Conservation (phyloP, 179 eudicot species). For the Beta corolliflora region DNA sequence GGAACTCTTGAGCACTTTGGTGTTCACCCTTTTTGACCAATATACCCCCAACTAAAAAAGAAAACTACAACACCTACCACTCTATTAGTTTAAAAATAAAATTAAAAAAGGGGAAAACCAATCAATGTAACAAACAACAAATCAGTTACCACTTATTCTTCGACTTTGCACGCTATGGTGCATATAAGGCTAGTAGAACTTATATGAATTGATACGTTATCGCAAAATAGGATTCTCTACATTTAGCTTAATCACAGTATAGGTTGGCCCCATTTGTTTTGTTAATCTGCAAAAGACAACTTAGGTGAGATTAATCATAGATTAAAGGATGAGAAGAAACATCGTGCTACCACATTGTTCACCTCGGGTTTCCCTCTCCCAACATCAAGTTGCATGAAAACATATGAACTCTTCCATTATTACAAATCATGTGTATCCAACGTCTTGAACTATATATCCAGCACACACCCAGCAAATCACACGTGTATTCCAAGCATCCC, state of each 20-base stretch:
- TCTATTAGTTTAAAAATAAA: no score
- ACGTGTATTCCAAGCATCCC: constrained; percentile 29
- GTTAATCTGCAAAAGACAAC: not conserved
- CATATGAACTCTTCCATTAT: constrained; percentile 18
- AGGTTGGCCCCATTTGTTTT: not conserved
- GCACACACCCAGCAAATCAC: constrained; percentile 44
- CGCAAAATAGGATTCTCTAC: no score
- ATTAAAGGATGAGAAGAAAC: not conserved
- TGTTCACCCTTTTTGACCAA: no score
- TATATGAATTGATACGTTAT: no score
- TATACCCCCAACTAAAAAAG: no score
- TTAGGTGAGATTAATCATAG: not conserved
- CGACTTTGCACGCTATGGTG: no score
- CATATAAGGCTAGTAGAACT: no score
- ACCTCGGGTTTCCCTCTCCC: constrained; percentile 9
- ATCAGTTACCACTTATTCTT: no score
- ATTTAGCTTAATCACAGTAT: not conserved
- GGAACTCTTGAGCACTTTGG: no score
- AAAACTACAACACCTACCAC: no score
- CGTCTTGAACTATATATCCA: constrained; percentile 34
- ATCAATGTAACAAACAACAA: no score
- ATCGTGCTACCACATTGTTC: constrained; percentile 29
- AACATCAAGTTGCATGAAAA: constrained; percentile 4
- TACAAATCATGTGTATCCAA: constrained; percentile 31
- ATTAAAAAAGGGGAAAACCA: no score